These are phyloP conservation scores for Scedosporium aurantiacum DNA, from an alignment of 2,329 filamentous ascomycete genomes.

Conservation along the genomic window DNA sequence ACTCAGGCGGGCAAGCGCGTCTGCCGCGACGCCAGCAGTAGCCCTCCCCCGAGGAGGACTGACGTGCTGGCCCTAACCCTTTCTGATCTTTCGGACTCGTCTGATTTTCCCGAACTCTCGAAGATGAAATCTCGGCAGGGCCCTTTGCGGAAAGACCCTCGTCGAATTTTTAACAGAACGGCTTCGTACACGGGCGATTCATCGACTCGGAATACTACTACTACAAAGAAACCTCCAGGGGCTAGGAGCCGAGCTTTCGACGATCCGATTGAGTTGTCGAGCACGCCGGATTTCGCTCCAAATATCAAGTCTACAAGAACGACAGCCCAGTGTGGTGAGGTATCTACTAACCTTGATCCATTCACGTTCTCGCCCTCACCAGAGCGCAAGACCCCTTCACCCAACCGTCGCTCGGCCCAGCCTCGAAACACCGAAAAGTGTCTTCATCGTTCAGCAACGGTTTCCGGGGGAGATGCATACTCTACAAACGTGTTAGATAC, in stretches of 20 bases:
- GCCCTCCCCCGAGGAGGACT: neutral
- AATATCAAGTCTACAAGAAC: neutral
- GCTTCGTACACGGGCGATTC: conserved; percentile 15
- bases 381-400: too few species aligned
- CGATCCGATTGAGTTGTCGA: conserved; percentile 26
- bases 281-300: conserved; percentile 17
- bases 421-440: neutral
- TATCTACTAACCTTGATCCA: neutral
- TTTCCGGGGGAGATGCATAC: neutral
- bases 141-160: neutral
- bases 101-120: neutral
- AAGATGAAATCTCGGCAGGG: neutral
- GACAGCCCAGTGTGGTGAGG: neutral
- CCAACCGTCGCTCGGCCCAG: neutral
- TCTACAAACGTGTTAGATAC: neutral
- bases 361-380: neutral
- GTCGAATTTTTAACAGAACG: neutral
- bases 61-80: neutral
- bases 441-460: neutral
- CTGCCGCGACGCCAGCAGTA: neutral
- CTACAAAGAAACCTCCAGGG: neutral
- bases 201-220: conserved; percentile 19
- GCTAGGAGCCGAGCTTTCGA: neutral
- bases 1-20: neutral
- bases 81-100: conserved; percentile 1